Evolutionary conservation across 371 early-diverging fungal genomes (phyloP), one percentile per base, ranked within the genome.

Genomic region (Apophysomyces variabilis): DNA sequence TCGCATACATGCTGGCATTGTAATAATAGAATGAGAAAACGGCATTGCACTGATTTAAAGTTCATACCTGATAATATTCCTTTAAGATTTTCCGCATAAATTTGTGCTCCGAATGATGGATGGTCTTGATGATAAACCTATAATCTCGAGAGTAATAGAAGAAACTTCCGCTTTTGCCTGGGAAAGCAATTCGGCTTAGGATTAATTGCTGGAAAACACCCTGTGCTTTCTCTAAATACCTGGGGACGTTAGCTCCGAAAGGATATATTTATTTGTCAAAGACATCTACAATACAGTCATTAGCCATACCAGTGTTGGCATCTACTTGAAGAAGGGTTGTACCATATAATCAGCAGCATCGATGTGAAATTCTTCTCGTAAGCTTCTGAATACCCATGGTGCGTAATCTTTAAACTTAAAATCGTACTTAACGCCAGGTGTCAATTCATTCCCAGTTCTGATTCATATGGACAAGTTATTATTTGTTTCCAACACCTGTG

Each of bases 401-500:
- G 96, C 94, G 75, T 98, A 98, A 75, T 99, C 99, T 74, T 97
- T 98, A 73, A 98, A 98, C 76, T 98, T 97, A 78, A 97, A 98
- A 67, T 98, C 97, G 77, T 97, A 97, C 65, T 91, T 91, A 18
- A 94, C 92, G 5, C 92, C 91, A 11, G 98, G 94, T n/a, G 95
- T 95, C 73, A 96, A 75, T 75, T 97, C 97, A 72, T 95, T 93
- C 13, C 96, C 97, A 9, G 92, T 92, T 26, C 91, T 91, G 75
- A 26, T 32, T 18, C 21, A 50, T 21, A 21, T 26, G 21, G 9
- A 3, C 32, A 26, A 26, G 32, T 26, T 26, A 26, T 26, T 26
- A 26, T 26, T 3, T 50, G 16, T 21, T 16, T 7, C 5, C 21
- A 7, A 50, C 21, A 35, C 35, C 35, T 9, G 13, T 26, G 38